These are phyloP conservation scores for Diversispora epigaea DNA, from an alignment of 192 early-diverging fungal species.

Conservation along the genomic window DNA sequence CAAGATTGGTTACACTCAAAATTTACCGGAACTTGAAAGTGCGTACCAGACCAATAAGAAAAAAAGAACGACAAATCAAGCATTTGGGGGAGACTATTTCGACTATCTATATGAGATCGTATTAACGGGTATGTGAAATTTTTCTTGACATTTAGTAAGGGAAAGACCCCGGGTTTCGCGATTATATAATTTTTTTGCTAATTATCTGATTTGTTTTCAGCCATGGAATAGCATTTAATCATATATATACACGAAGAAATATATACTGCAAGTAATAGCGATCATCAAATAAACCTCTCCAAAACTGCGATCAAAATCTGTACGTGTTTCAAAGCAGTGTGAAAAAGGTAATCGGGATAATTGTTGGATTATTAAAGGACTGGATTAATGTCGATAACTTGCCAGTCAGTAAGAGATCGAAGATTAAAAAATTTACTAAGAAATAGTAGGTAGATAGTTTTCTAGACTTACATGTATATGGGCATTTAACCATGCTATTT, in stretches of 20 bases:
- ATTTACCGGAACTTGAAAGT: too few relatives aligned
- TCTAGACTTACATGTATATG: neutral
- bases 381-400: neutral
- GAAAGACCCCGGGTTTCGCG: too few relatives aligned
- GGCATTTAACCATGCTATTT: too few relatives aligned
- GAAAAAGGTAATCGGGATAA: neutral
- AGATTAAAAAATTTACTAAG: neutral
- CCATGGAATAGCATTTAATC: constrained; percentile 3
- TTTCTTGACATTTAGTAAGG: too few relatives aligned
- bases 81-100: too few relatives aligned
- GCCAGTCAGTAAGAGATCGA: neutral
- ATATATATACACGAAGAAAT: constrained; percentile 2
- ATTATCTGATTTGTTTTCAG: too few relatives aligned
- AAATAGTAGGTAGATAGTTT: constrained; percentile 13
- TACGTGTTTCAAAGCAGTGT: neutral
- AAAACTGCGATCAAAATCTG: constrained; percentile 2
- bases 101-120: too few relatives aligned
- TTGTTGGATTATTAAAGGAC: constrained; percentile 4
- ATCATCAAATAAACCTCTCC: neutral
- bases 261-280: constrained; percentile 5
- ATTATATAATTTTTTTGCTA: too few relatives aligned
- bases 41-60: too few relatives aligned
- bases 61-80: too few relatives aligned
- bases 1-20: too few relatives aligned
- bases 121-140: too few relatives aligned